phyloP scores from a whole-genome alignment of 148 eudicot genomes.

The Cornus florida region DNA sequence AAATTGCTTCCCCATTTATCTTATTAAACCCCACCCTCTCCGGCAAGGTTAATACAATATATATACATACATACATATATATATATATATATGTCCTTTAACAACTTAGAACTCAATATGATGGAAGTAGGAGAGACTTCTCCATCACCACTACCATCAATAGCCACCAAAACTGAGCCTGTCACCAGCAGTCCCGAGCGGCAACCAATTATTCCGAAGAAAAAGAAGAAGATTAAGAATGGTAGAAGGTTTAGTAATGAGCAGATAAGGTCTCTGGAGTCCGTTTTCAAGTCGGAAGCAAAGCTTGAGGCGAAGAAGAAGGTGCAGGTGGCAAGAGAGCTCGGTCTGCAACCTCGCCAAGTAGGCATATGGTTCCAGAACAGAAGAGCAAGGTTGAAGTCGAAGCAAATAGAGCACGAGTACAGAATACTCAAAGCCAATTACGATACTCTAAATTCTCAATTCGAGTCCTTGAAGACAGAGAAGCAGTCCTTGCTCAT shows the following conservation, averaged over 20 bases:
- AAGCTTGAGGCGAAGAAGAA: slow-evolving; percentile 44
- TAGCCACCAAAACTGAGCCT: slow-evolving; percentile 20
- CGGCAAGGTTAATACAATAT: slow-evolving; percentile 12
- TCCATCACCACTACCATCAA: slow-evolving; percentile 12
- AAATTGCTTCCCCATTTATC: slow-evolving; percentile 10
- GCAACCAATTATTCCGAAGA: slow-evolving; percentile 19
- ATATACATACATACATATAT: too few species aligned
- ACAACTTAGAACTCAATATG: background rate
- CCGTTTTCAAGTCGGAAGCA: slow-evolving; percentile 30
- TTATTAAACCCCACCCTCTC: slow-evolving; percentile 26
- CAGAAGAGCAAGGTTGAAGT: slow-evolving; percentile 46
- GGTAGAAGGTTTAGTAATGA: slow-evolving; percentile 36
- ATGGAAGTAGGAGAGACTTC: slow-evolving; percentile 37
- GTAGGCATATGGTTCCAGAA: slow-evolving; percentile 56
- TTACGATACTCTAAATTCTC: slow-evolving; percentile 23
- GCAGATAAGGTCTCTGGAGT: slow-evolving; percentile 37
- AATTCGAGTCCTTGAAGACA: slow-evolving; percentile 31
- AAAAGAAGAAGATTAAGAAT: slow-evolving; percentile 26
- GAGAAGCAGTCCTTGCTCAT: slow-evolving; percentile 35
- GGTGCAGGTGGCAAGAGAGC: slow-evolving; percentile 34
- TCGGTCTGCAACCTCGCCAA: slow-evolving; percentile 43
- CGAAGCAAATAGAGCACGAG: slow-evolving; percentile 39
- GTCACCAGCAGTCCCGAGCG: slow-evolving; percentile 10
- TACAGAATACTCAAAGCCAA: slow-evolving; percentile 31
- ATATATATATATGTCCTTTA: background rate